Evolutionary conservation across 257 asterid genomes (phyloP), one percentile per base, ranked within the genome.

Genomic region (Cordia subcordata): DNA sequence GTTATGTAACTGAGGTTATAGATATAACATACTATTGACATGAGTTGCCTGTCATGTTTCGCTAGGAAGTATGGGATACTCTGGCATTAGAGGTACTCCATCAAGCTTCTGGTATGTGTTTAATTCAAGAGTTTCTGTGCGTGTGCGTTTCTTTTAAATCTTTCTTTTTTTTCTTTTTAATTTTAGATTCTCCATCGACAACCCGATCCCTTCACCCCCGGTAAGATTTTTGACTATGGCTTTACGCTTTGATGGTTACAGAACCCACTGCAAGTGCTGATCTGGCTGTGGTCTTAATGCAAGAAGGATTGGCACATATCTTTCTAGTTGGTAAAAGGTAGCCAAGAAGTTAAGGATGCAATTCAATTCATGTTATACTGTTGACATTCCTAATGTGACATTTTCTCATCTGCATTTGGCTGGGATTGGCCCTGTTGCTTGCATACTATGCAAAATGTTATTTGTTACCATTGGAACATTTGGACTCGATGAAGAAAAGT

Each of bases 181-280:
- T 27, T 27, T 27, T 27, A n/a, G n/a, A n/a, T n/a, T n/a, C n/a
- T n/a, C n/a, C n/a, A n/a, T n/a, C n/a, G n/a, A n/a, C n/a, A n/a
- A n/a, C n/a, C n/a, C n/a, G n/a, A n/a, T n/a, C n/a, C n/a, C n/a
- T n/a, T n/a, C n/a, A n/a, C n/a, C n/a, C n/a, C n/a, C n/a, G n/a
- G n/a, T n/a, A n/a, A n/a, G n/a, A n/a, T n/a, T 27, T 27, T 6
- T 81, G 58, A 70, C 73, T 58, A 14, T 52, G 64, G 46, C 64
- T 50, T 63, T 10, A 40, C 62, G 46, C 58, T 73, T 18, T 42
- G 61, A 58, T 73, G 62, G 49, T 61, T 60, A 23, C 66, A 92
- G 99, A 88, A 73, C 96, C 96, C n/a, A 75, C 85, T 65, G 96
- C 94, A 27, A 82, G 96, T 45, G 99, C 99, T 11, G 96, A 92